Base-by-base conservation (phyloP, 441 rosid species). In the Arabidopsis hybrid region DNA sequence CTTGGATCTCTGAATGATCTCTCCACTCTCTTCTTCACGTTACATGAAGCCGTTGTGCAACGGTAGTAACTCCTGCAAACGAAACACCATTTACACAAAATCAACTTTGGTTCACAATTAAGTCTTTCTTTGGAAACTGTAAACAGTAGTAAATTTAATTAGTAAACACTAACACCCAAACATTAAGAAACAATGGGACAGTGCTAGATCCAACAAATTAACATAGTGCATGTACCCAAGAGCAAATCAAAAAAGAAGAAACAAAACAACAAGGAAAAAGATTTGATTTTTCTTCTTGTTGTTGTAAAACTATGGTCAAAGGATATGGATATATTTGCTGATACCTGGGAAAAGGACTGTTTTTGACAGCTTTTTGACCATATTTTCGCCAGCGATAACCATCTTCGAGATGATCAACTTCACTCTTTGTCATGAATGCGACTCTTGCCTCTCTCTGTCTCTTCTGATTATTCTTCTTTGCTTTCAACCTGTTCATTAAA, bases 381-480 rank as follows among this genome's bases (percentile, higher is more conserved):
- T 89, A 89, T 83, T 89, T 89, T 62, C 95, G 81, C 95, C 95
- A 89, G n/a, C 91, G 80, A 78, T 89, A 89, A 32, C 95, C 95
- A 81, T 89, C 95, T 83, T 89, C 95, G 52, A 89, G 84, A 83
- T 89, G 95, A 80, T 89, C 95, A 60, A 89, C 90, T 76, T 87
- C 91, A 80, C 95, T 89, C 84, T 87, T 89, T 39, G 95, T 89
- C 91, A 89, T 82, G 84, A 89, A 89, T 18, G 95, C 95, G 21
- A 87, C 80, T 83, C 95, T 85, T 75, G 91, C 88, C 46, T 86
- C 88, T 79, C 86, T 86, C 86, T 86, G 85, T 76, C 85, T 89
- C 86, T 81, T 85, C 61, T 81, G 84, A 49, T 83, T 85, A 65
- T 83, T 81, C 85, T 87, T 89, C 82, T 85, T 87, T 56, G 83